Evolutionary conservation across 202 grass and related monocot genomes (phyloP).

Genomic region (Panicum virgatum): DNA sequence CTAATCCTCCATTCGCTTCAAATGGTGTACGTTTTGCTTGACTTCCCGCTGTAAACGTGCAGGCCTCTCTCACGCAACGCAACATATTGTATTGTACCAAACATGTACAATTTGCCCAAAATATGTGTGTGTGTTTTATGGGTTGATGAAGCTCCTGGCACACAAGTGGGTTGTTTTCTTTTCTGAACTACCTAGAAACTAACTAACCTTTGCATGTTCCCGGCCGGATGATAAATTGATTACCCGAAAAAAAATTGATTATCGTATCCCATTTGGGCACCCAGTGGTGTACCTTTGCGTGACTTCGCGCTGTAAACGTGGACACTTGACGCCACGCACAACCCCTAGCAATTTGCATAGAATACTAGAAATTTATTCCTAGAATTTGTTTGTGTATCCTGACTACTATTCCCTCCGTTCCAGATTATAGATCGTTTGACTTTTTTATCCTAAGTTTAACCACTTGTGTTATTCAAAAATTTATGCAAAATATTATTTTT

Average conservation of each 20-base stretch:
- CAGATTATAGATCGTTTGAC: too few species aligned
- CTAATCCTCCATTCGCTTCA: neutral
- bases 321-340: neutral
- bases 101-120: neutral
- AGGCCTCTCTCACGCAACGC: neutral
- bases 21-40: neutral
- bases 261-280: neutral
- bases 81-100: neutral
- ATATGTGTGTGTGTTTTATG: neutral
- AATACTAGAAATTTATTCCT: neutral
- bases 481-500: too few species aligned
- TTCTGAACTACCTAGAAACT: neutral
- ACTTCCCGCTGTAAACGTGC: neutral
- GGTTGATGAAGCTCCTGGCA: neutral
- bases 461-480: too few species aligned
- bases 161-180: neutral
- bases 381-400: neutral
- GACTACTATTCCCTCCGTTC: too few species aligned
- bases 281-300: too few species aligned
- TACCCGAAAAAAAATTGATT: too few species aligned
- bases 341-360: neutral
- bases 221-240: neutral
- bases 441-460: too few species aligned
- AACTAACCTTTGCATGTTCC: neutral
- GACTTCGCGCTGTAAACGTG: slow-evolving; percentile 28